Evolutionary conservation across 805 yeast species (phyloP), one percentile per base, ranked within the genome.

Genomic region (Candida pseudofarinosa): DNA sequence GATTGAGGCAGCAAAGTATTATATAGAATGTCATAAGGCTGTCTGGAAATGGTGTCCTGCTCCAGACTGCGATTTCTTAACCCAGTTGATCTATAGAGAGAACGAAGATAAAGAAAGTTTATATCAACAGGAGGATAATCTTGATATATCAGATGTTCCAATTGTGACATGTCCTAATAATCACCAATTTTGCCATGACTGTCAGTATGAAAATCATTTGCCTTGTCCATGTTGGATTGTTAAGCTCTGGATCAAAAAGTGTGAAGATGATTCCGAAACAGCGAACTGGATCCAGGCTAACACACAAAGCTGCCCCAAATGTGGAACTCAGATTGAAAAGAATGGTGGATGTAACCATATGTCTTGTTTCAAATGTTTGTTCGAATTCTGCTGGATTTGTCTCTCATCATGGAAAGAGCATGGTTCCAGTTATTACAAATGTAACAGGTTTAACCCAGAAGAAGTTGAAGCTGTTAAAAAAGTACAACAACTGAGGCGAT

Each of bases 281-380:
- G 75, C 83, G 2, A 79, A 83, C 54, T 93, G 98, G 97, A 81
- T 93, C 18, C 73, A 80, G 3, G 80, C 85, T 3, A 83, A 91
- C 59, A 88, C 99, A 1, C 83, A 88, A 52, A 77, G 78, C 36
- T 93, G 99, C 61, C 95, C 97, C 0, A 78, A 79, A 55, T 93
- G 99, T 67, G 67, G 68, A 7, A 69, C 88, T 1, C 69, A 80
- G 20, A 93, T 91, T 48, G 97, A 93, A 58, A 89, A 91, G 55
- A 85, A 85, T 58, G 98, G 97, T 17, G 99, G 99, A 0, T 93
- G 99, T 65, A 91, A 91, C 63, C 99, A 93, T 64, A 91, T 93
- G 96, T 76, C 81, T 1, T 93, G 99, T 61, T 70, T 77, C 3
- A 82, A 80, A 45, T 93, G 99, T 61, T 57, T 60, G 10, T 64